A percentile compares a stretch with the other conserved stretches of the same genome.
These are phyloP conservation scores for Fusarium metavorans DNA, from an alignment of 2,329 filamentous ascomycete species.

Conservation along the genomic window DNA sequence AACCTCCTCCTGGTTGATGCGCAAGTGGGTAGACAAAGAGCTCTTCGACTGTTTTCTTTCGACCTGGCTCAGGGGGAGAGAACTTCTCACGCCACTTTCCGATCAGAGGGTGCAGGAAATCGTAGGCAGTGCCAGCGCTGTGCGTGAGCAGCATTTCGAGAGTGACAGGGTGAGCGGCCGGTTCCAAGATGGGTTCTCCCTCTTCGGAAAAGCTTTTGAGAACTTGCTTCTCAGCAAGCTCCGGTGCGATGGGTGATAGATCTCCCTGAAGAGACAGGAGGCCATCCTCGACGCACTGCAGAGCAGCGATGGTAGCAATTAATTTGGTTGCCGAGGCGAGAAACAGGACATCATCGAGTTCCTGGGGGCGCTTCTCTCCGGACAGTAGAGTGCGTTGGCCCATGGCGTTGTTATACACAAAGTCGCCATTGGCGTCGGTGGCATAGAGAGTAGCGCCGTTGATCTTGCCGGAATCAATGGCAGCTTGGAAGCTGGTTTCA, in stretches of 20 bases:
- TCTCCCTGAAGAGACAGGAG: slow-evolving; percentile 60
- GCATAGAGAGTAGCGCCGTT: slow-evolving; percentile 58
- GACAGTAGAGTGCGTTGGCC: slow-evolving; percentile 56
- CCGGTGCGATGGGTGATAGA: slow-evolving; percentile 58
- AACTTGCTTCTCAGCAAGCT: slow-evolving; percentile 60
- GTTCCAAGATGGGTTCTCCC: slow-evolving; percentile 53
- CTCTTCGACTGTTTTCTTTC: slow-evolving; percentile 53
- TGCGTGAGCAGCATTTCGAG: slow-evolving; percentile 65
- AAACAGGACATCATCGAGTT: slow-evolving; percentile 52
- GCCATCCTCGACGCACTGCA: slow-evolving; percentile 68
- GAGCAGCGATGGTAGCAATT: slow-evolving; percentile 61
- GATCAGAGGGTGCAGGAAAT: slow-evolving; percentile 53
- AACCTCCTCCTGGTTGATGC: slow-evolving; percentile 64
- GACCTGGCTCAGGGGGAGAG: slow-evolving; percentile 18
- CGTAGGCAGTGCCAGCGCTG: slow-evolving; percentile 61
- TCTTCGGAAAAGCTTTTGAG: slow-evolving; percentile 59
- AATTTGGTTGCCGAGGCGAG: slow-evolving; percentile 58
- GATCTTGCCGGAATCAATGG: slow-evolving; percentile 58
- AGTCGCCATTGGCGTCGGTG: slow-evolving; percentile 52
- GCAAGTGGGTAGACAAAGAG: slow-evolving; percentile 58
- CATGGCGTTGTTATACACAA: slow-evolving; percentile 54
- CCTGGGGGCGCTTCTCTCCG: slow-evolving; percentile 52
- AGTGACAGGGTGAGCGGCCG: slow-evolving; percentile 55
- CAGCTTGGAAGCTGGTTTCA: slow-evolving; percentile 53
- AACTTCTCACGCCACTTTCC: slow-evolving; percentile 52